These are phyloP conservation scores for Wickerhamomyces sydowiorum DNA, from an alignment of 805 yeast genomes.

Conservation along the genomic window DNA sequence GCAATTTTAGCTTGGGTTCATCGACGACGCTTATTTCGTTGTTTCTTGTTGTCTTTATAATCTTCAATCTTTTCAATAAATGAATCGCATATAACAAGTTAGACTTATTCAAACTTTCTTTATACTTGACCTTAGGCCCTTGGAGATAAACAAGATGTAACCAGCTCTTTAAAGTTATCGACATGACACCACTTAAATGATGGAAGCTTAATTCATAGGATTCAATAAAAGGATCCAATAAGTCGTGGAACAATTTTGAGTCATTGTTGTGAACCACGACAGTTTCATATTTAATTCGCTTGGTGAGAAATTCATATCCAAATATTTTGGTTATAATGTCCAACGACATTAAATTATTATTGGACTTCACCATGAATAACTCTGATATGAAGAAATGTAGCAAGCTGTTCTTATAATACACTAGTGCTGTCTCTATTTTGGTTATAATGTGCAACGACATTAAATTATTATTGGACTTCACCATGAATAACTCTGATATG, in stretches of 20 bases:
- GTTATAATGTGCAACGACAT: conserved; percentile 7
- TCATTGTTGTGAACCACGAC: no score
- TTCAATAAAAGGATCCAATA: conserved; percentile 18
- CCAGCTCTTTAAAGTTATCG: conserved; percentile 14
- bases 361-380: conserved; percentile 10
- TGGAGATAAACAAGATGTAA: conserved; percentile 16
- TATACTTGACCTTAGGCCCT: conserved; percentile 9
- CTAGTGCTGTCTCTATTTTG: conserved; percentile 15
- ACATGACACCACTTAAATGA: conserved; percentile 11
- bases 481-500: conserved; percentile 13
- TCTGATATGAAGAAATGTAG: conserved; percentile 15
- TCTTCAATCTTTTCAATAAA: conserved; percentile 13
- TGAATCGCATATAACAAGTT: conserved; percentile 17
- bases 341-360: conserved; percentile 2
- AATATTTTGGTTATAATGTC: conserved; percentile 9
- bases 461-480: conserved; percentile 2
- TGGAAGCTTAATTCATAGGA: conserved; percentile 16
- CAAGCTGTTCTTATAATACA: conserved; percentile 17
- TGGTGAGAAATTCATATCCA: conserved; percentile 15
- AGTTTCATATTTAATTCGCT: conserved; percentile 6
- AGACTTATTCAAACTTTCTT: conserved; percentile 18
- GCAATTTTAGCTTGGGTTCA: conserved; percentile 4
- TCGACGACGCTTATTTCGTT: conserved; percentile 11
- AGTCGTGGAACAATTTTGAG: conserved; percentile 7
- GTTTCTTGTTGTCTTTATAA: conserved; percentile 9